Base-by-base conservation (phyloP, 345 rosid species). In the Melaleuca alternifolia region DNA sequence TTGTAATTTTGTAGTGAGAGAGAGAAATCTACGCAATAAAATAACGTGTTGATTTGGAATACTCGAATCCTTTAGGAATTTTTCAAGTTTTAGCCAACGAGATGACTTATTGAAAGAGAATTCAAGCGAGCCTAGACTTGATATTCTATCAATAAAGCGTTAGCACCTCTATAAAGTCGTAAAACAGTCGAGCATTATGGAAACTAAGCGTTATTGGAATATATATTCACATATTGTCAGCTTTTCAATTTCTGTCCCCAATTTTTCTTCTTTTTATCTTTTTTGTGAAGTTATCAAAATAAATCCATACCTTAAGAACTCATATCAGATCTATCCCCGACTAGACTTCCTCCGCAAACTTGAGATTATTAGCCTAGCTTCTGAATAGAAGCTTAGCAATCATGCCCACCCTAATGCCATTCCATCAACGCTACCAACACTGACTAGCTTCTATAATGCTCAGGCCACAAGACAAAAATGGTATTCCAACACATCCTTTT, bases 31-130 rank as follows among this genome's bases (percentile, higher is more conserved):
- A 37, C 8, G 81, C 46, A 84, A 51, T 41, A 41, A 41, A 85
- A 84, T 65, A 52, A 50, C 76, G 15, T 84, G 84, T 77, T 87
- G 52, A 28, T 11, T 11, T 61, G 41, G 84, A 88, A 86, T 52
- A 84, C 37, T 53, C 28, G 50, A 23, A 33, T 65, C 75, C 54
- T 83, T 50, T 76, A 20, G n/a, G 76, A 53, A 61, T 87, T 84
- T 89, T 85, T 87, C 76, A 83, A 85, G 87, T 57, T 87, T 56
- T 83, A 87, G 24, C 61, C 10, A 46, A 85, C 85, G 87, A 82
- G 59, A 87, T 84, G 87, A 18, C 24, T 85, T 6, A 30, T 83
- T 87, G 52, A 87, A 88, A 87, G 23, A 85, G 50, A 88, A 83
- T 54, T 85, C 83, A 48, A 85, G 76, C 51, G 30, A 54, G 56